A percentile compares a stretch with the other conserved stretches of the same genome.
phyloP scores from a whole-genome alignment of 176 grass and related monocot species.

The Paspalum notatum region DNA sequence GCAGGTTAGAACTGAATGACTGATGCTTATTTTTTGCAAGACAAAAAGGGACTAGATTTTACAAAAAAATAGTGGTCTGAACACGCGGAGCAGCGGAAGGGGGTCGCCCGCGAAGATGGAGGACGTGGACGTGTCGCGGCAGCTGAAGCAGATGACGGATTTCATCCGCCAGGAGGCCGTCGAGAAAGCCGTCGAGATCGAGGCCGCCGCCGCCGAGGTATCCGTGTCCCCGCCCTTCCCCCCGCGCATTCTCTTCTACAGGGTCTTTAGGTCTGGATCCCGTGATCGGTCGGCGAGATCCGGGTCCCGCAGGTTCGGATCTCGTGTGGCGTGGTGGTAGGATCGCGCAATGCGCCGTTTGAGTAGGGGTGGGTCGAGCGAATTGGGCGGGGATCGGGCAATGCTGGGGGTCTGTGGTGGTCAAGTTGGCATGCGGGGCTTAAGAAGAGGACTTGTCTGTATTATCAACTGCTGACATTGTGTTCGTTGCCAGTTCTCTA shows the following conservation, averaged over 20 bases:
- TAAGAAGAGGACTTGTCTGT: background rate
- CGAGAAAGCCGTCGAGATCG: slow-evolving; percentile 81
- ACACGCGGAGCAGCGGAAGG: no score
- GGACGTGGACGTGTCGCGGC: slow-evolving; percentile 47
- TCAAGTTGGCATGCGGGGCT: background rate
- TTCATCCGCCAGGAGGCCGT: slow-evolving; percentile 76
- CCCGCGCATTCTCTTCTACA: background rate
- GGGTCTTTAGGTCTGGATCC: background rate
- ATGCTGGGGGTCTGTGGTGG: background rate
- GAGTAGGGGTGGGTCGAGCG: background rate
- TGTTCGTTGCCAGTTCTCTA: background rate
- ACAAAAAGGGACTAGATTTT: no score
- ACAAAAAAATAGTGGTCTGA: no score
- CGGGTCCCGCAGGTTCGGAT: slow-evolving; percentile 30
- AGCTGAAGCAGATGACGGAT: slow-evolving; percentile 70
- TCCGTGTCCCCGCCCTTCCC: background rate
- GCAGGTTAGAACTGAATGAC: no score
- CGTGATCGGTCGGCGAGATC: slow-evolving; percentile 6
- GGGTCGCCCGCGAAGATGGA: no score
- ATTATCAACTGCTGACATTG: background rate
- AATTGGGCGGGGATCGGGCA: slow-evolving; percentile 14
- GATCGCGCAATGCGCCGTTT: slow-evolving; percentile 23
- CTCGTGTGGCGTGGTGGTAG: background rate
- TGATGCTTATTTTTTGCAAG: no score
- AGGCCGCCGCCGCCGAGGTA: slow-evolving; percentile 74